phyloP scores from a whole-genome alignment of 2,329 filamentous ascomycete species.

The Exserohilum turcica region DNA sequence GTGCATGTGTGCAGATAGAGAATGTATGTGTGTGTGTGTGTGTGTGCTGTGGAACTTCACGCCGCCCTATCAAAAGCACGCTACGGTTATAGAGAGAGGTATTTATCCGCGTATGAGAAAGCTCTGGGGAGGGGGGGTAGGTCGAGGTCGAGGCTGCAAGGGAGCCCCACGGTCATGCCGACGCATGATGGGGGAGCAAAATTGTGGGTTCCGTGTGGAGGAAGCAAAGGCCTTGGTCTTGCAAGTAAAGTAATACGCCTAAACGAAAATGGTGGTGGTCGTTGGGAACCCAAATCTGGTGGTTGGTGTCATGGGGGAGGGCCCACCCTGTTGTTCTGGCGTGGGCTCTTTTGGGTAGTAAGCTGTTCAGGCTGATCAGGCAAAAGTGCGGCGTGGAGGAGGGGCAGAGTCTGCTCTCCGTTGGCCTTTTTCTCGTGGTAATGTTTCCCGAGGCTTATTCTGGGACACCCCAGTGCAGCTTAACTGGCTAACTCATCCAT shows the following conservation, averaged over 20 bases:
- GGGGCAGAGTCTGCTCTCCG: too few species aligned
- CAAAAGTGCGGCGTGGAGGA: not conserved
- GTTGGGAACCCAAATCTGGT: not conserved
- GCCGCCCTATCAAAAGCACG: slow-evolving; percentile 6
- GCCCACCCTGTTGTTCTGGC: not conserved
- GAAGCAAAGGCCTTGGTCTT: too few species aligned
- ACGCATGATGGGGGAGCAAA: slow-evolving; percentile 13
- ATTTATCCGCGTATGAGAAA: slow-evolving; percentile 30
- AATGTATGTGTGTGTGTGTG: too few species aligned
- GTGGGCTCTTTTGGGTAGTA: not conserved
- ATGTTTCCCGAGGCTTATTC: not conserved
- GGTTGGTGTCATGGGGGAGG: not conserved
- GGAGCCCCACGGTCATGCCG: slow-evolving; percentile 16
- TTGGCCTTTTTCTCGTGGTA: not conserved
- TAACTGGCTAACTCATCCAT: too few species aligned
- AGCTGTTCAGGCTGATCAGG: slow-evolving; percentile 8
- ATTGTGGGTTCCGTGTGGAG: not conserved
- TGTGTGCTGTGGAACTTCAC: not conserved
- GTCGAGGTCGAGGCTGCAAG: slow-evolving; percentile 7
- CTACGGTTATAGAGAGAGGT: slow-evolving; percentile 21
- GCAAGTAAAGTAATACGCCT: too few species aligned
- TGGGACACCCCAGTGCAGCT: not conserved
- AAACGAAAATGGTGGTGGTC: slow-evolving; percentile 6
- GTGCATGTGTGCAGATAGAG: too few species aligned
- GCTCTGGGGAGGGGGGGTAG: not conserved